Conservation (phyloP, 2,329 filamentous ascomycete species). For the Hymenotorrendiella dingleyae region DNA sequence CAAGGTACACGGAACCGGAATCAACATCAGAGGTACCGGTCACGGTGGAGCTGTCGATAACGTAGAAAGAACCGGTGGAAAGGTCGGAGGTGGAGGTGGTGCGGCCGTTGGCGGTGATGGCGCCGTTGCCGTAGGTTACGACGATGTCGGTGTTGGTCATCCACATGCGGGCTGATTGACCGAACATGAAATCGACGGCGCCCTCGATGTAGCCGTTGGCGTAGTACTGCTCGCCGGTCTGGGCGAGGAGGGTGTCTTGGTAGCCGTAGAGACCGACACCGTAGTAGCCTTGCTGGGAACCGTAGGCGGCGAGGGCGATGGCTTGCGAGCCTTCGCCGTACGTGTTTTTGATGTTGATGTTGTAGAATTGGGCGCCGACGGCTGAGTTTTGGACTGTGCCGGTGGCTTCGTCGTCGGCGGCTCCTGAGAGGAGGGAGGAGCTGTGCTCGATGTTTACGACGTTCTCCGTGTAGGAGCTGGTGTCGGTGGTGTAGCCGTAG, state of each 20-base stretch:
- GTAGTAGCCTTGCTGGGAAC: constrained; percentile 50
- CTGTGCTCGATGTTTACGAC: constrained; percentile 41
- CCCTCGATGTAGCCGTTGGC: constrained; percentile 51
- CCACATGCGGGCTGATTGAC: constrained; percentile 46
- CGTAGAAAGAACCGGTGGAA: constrained; percentile 42
- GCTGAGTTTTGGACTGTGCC: constrained; percentile 30
- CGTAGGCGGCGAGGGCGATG: constrained; percentile 47
- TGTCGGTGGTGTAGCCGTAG: constrained; percentile 47
- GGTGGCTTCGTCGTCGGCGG: constrained; percentile 37
- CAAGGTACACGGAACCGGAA: constrained; percentile 41
- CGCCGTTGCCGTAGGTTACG: constrained; percentile 39
- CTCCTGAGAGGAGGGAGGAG: constrained; percentile 35
- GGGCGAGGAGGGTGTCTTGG: constrained; percentile 48
- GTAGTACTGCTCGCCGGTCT: constrained; percentile 50
- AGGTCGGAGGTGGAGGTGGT: constrained; percentile 34
- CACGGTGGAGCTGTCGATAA: constrained; percentile 48
- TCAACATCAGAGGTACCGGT: constrained; percentile 34
- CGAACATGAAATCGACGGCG: constrained; percentile 55
- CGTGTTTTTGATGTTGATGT: constrained; percentile 52
- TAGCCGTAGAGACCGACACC: constrained; percentile 48
- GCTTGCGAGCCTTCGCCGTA: constrained; percentile 44
- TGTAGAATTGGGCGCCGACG: constrained; percentile 50
- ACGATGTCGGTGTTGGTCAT: constrained; percentile 44
- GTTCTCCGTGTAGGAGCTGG: constrained; percentile 42
- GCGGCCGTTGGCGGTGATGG: constrained; percentile 42